Evolutionary conservation across 2,329 filamentous ascomycete species (phyloP), one percentile per base, ranked within the genome.

Genomic region (Ceratocystis lukuohia): DNA sequence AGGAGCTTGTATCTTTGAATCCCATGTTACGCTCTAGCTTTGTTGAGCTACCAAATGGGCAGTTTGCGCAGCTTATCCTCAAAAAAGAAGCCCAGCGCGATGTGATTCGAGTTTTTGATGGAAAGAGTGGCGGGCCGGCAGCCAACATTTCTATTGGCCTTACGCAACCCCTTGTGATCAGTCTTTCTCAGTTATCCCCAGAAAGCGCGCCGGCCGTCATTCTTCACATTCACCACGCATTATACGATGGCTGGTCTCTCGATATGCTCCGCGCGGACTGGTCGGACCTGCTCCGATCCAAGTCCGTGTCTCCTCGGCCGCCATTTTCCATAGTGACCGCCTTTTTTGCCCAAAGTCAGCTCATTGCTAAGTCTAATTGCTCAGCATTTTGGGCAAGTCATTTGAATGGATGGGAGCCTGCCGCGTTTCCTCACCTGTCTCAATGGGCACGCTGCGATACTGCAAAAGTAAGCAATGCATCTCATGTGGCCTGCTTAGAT

Each of bases 191-290:
- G 37, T 5, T 2, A 41, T 41, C 37, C 12, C 37, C 33, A 44
- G 50, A 20, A 61, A 25, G 17, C 37, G 50, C 5, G 53, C 28
- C 30, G 5, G 17, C 76, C 3, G 73, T 73, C 68, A 74, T 82
- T 10, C 65, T 89, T 57, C 79, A 87, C 12, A 77, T 95, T 0
- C 91, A 96, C 72, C 92, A 96, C 74, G 85, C 89, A 0, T 74
- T 95, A 0, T 96, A 96, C 72, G 92, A 96, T 74, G 92, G 91
- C n/a, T 96, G 92, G 92, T 92, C 91, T 0, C 81, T 91, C 72
- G 88, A 96, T 64, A 77, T 93, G 37, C 75, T 95, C 0, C 71
- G 89, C 15, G 76, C 80, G 30, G 90, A 96, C 72, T 76, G 96
- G 3, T 78, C 81, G 3, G 71, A 71, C 0, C 70, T 88, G 1